Evolutionary conservation across 148 eudicot species (phyloP), one percentile per base, ranked within the genome.

Genomic region (Mesembryanthemum crystallinum): DNA sequence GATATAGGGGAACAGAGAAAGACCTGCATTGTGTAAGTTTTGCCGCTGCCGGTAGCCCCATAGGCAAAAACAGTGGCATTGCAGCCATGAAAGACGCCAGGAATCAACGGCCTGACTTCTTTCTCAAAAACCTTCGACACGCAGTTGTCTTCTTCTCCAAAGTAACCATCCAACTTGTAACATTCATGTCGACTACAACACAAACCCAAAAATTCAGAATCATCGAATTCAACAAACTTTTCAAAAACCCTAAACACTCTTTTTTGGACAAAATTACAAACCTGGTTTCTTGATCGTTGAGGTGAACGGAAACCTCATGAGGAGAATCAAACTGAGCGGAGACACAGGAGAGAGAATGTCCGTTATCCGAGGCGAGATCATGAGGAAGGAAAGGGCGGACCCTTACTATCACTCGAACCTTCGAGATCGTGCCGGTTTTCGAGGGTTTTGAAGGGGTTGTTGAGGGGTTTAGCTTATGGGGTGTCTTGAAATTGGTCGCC

Each of bases 31-130:
- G 96, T 92, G 80, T 86, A 95, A 69, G 97, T 95, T 71, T 95
- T 95, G 21, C 98, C 98, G 73, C 98, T 95, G 29, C 96, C 92
- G 54, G 98, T 92, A 76, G 98, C 98, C 39, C 98, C 98, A 71
- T 95, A 95, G 33, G 97, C 97, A 51, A 95, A 95, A 24, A 95
- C 85, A 15, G 97, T 95, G 28, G 90, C 89, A 73, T 95, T 95
- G 69, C 72, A 87, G n/a, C 98, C 96, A 32, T 58, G 71, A 60
- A 90, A 87, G 37, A 92, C 57, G 51, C 85, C 96, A 4, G 89
- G 86, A 66, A 95, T 87, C 76, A 95, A 83, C 77, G 92, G 86
- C 72, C 73, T 81, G 32, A 95, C 97, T 89, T 95, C 98, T 70
- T 83, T 89, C 60, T 89, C 77, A 39, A 89, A 92, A 52, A 92